These are phyloP conservation scores for Sphagnum tenellum DNA, from an alignment of 225 moss, liverwort and hornwort genomes.

Conservation along the genomic window DNA sequence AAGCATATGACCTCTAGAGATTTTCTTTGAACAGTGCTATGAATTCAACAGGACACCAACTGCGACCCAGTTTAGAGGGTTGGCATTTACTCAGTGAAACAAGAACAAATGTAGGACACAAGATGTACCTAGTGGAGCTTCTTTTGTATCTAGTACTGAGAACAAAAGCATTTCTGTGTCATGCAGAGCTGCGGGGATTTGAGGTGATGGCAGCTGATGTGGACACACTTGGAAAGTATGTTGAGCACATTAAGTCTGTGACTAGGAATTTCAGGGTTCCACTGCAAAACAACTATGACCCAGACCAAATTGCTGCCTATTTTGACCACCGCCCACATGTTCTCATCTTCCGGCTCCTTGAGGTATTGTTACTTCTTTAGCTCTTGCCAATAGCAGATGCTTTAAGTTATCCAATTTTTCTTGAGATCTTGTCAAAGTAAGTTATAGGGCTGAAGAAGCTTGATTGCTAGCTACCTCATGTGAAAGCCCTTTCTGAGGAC, in stretches of 20 bases:
- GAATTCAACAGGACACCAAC: background rate
- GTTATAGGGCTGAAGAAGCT: background rate
- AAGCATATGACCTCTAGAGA: background rate
- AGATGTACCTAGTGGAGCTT: background rate
- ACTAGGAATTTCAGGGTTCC: constrained; percentile 62
- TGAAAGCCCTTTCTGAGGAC: background rate
- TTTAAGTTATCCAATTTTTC: no score
- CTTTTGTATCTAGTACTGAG: background rate
- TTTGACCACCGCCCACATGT: constrained; percentile 81
- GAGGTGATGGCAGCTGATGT: constrained; percentile 69
- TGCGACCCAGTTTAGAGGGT: background rate
- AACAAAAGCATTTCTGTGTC: background rate
- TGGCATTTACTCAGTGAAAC: background rate
- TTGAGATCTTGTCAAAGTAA: background rate
- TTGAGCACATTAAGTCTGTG: constrained; percentile 29
- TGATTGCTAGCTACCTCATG: background rate
- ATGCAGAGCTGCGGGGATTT: constrained; percentile 61
- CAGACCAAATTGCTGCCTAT: constrained; percentile 73
- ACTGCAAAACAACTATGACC: constrained; percentile 60
- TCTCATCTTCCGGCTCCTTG: constrained; percentile 62
- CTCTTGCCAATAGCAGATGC: no score
- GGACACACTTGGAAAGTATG: constrained; percentile 49
- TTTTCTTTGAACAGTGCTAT: background rate
- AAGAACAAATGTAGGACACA: background rate
- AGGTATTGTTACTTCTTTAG: constrained; percentile 32